phyloP scores from a whole-genome alignment of 768 basidiomycete species.

The Galerina marginata region DNA sequence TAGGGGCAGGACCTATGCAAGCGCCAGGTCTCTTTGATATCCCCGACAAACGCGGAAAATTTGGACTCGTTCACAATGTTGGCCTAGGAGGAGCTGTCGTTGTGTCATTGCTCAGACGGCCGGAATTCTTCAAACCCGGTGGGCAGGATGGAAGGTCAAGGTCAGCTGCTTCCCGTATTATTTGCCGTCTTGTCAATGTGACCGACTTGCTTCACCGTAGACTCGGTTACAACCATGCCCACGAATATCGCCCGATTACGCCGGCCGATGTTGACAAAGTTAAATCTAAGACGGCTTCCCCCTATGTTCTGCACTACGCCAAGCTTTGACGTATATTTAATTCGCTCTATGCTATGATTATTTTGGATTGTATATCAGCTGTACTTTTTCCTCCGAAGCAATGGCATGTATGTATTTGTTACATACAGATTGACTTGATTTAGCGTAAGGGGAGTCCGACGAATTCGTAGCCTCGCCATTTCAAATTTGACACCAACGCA shows the following conservation, averaged over 20 bases:
- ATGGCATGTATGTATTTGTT: background rate
- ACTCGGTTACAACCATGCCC: slow-evolving; percentile 82
- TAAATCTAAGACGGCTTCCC: slow-evolving; percentile 68
- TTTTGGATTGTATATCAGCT: background rate
- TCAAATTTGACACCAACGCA: background rate
- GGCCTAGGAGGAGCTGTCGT: slow-evolving; percentile 84
- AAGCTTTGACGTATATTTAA: slow-evolving; percentile 40
- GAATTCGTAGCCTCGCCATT: background rate
- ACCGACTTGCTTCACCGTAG: slow-evolving; percentile 37
- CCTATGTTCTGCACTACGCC: slow-evolving; percentile 51
- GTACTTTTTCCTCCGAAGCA: background rate
- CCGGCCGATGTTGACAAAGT: slow-evolving; percentile 74
- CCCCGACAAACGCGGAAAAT: slow-evolving; percentile 73
- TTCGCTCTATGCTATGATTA: background rate
- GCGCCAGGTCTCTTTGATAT: slow-evolving; percentile 69
- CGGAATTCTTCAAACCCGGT: slow-evolving; percentile 75
- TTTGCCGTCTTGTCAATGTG: background rate
- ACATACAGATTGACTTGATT: background rate
- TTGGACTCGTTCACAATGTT: slow-evolving; percentile 82
- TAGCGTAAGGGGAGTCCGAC: background rate
- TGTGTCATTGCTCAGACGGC: slow-evolving; percentile 74
- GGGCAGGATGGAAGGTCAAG: slow-evolving; percentile 71
- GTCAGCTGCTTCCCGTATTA: slow-evolving; percentile 35
- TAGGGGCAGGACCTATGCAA: slow-evolving; percentile 89
- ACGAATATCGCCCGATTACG: slow-evolving; percentile 67